These are phyloP conservation scores for Cystofilobasidium capitatum DNA, from an alignment of 768 basidiomycete genomes.

Conservation along the genomic window DNA sequence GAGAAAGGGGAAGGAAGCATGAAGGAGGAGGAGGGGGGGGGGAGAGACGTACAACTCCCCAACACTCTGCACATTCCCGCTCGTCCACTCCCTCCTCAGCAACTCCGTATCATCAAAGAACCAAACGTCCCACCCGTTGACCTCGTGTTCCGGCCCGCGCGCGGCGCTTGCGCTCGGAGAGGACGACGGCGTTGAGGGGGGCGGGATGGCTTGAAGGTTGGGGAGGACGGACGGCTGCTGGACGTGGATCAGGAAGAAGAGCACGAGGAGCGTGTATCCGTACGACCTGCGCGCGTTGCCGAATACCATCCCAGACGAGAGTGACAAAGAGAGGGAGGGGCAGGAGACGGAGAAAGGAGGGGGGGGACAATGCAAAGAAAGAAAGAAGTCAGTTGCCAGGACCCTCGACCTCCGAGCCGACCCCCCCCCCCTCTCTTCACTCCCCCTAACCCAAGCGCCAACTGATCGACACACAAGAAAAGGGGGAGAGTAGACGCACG, in stretches of 20 bases:
- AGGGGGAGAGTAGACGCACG: conserved; percentile 49
- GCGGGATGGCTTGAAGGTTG: conserved; percentile 90
- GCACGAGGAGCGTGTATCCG: conserved; percentile 93
- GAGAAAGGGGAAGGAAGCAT: background rate
- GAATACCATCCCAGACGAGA: too few species aligned
- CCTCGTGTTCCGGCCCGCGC: conserved; percentile 59
- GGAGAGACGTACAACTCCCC: conserved; percentile 69
- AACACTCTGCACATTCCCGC: conserved; percentile 82
- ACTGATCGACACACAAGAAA: background rate
- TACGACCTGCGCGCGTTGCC: conserved; percentile 37
- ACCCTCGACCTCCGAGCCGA: too few species aligned
- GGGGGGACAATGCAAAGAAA: background rate
- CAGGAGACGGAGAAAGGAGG: too few species aligned
- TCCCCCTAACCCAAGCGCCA: too few species aligned
- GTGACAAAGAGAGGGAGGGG: too few species aligned
- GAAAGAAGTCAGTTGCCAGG: background rate
- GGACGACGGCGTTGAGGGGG: conserved; percentile 38
- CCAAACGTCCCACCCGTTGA: conserved; percentile 75
- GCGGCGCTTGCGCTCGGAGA: conserved; percentile 38
- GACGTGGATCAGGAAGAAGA: conserved; percentile 95
- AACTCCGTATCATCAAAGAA: conserved; percentile 98
- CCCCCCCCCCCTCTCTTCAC: too few species aligned
- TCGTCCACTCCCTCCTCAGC: conserved; percentile 82
- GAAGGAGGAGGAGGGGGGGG: background rate
- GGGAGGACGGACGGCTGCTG: conserved; percentile 94